Evolutionary conservation across 768 basidiomycete genomes (phyloP), one percentile per base, ranked within the genome.

Genomic region (Phlebiopsis gigantea): DNA sequence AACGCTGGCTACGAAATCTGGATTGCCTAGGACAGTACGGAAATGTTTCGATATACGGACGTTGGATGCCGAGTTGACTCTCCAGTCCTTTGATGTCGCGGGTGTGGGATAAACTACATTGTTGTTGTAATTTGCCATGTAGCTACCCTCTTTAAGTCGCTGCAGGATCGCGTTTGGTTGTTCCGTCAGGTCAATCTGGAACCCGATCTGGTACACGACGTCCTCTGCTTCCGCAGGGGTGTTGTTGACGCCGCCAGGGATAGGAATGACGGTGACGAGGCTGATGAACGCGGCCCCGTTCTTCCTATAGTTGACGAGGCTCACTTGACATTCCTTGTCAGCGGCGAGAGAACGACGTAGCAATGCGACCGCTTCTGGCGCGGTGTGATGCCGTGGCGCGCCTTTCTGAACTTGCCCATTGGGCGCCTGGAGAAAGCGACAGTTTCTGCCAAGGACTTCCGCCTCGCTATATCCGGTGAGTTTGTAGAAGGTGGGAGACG

Each of bases 131-230:
- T 90, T 82, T 66, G 83, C 79, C 56, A 84, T 72, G 70, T 93
- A 93, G 30, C 79, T 83, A 17, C 94, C 94, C 62, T 90, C 85
- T 19, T 79, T 73, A 53, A 94, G 77, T 68, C 86, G 90, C 61
- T 88, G 80, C 53, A 94, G 72, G 58, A 97, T 94, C 1, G 82
- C 82, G 62, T 84, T 84, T 2, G 93, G 93, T 72, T 95, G 93
- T 64, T 88, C 84, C 17, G 85, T 84, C 48, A 99, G 76, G 71
- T 98, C 93, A 55, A 97, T 89, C 72, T 99, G 94, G 77, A 99
- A 98, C 0, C 97, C 97, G 50, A 99, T 87, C 64, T 91, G 88
- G 68, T 88, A 96, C 8, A 83, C 84, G 41, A 90, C 78, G 45
- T 95, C 87, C 53, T 84, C 82, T 34, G 78, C 77, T 61, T 84